Base-by-base conservation (phyloP, 2,329 filamentous ascomycete species). In the Teratosphaeria nubilosa region DNA sequence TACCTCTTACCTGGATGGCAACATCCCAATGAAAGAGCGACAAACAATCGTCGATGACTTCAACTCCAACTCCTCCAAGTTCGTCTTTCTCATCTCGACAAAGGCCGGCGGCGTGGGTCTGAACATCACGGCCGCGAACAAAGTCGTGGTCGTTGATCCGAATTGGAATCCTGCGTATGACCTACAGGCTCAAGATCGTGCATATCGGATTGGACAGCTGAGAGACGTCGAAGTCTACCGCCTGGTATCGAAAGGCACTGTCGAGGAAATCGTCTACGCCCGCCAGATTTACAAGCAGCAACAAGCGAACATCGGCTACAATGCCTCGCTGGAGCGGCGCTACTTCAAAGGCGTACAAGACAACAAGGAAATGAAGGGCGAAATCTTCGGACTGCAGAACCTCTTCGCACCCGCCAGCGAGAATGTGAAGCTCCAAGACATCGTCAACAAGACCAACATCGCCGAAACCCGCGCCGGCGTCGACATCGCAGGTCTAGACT, bases 231-330 rank as follows among this genome's bases (percentile, higher is more conserved):
- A 99, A 70, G 92, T 97, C 1, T 97, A 96, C 71, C 86, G 94
- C 3, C 82, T 99, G 1, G 85, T 99, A 20, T 92, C 88, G 1
- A 85, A 89, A 1, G 94, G 94, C 0, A 97, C 94, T 0, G 90
- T 99, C 16, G 94, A 99, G 70, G 94, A 99, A 72, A 94, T 96
- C 56, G 90, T 97, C 7, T 99, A 99, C 67, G 94, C 92, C 0
- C 83, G 94, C 6, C 94, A 99, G 68, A 94, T 99, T 45, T 99
- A 99, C 80, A 99, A 99, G 73, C 94, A 99, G 70, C 94, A 99
- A 68, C 94, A 97, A 75, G 92, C 94, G 27, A 97, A 96, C 68
- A 97, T 99, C 59, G 94, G 90, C 0, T 97, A 99, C 73, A 95
- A 86, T 34, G 94, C 94, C 0, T 95, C 90, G 0, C 87, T 86